Evolutionary conservation across 2,329 filamentous ascomycete species (phyloP), one percentile per base, ranked within the genome.

Genomic region (Epichloe festucae): DNA sequence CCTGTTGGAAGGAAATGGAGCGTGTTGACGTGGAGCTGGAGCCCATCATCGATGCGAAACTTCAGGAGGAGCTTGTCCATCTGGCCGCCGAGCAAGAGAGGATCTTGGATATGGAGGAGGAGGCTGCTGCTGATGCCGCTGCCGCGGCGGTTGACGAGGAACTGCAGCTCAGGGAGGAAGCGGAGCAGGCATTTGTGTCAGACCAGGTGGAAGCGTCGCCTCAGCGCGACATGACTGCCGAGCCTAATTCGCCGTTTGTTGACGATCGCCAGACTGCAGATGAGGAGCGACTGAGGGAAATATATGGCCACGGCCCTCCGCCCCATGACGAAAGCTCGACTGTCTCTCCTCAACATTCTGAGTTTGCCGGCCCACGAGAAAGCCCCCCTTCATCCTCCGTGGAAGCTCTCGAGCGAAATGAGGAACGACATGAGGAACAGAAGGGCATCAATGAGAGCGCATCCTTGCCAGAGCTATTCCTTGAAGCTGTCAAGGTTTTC

Each of bases 1-100:
- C 90, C 2, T 91, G 88, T 53, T 98, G 91, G 91, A 86, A 81
- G 59, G 91, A 97, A 67, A 98, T 98, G 93, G 93, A 98, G 69
- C 80, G 91, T n/a, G 88, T 97, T 0, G 93, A 98, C 62, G 87
- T 95, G 1, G 91, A 97, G 67, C 80, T 98, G 49, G 81, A 87
- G 60, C 86, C 93, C 3, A 78, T 84, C 61, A 76, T 89, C 11
- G 78, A 81, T 17, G 65, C 77, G 0, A 67, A 73, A 1, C 63
- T 84, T 12, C 75, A 81, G 50, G 74, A 76, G 17, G 79, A 81
- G 57, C 69, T 89, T 19, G 78, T 82, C 53, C 70, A 69, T n/a
- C 67, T 83, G 8, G 72, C 71, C 39, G 67, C 69, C 7, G 67
- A 71, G 38, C 69, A 73, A 52, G 70, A 77, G 63, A 69, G 63